phyloP scores from a whole-genome alignment of 805 yeast species.

The Candida succiphila region DNA sequence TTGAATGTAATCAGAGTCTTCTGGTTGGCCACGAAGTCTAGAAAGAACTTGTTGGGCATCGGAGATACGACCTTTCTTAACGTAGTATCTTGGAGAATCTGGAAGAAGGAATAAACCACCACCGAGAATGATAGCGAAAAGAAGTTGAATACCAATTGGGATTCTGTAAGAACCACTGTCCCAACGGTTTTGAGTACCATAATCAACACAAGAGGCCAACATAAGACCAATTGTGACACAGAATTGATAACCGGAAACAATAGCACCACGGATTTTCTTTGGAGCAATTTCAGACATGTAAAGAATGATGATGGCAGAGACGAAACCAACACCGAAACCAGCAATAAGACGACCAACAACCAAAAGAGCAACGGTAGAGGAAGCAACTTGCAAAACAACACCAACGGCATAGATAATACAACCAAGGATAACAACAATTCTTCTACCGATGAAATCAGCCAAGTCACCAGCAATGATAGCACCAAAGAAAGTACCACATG shows the following conservation, averaged over 20 bases:
- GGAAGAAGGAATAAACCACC: constrained; percentile 62
- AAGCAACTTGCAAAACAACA: constrained; percentile 35
- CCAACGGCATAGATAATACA: constrained; percentile 38
- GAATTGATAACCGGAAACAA: constrained; percentile 64
- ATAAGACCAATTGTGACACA: constrained; percentile 60
- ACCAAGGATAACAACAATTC: constrained; percentile 33
- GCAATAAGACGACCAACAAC: constrained; percentile 39
- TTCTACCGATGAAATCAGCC: constrained; percentile 35
- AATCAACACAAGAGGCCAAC: constrained; percentile 61
- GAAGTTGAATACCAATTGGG: constrained; percentile 64
- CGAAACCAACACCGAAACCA: constrained; percentile 64
- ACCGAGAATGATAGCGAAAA: constrained; percentile 56
- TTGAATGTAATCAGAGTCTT: constrained; percentile 32
- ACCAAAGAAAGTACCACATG: constrained; percentile 65
- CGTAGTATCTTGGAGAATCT: constrained; percentile 66
- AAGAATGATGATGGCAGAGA: constrained; percentile 68
- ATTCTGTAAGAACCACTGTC: constrained; percentile 58
- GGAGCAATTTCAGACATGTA: constrained; percentile 78
- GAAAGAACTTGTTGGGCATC: constrained; percentile 48
- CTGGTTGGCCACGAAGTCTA: constrained; percentile 43
- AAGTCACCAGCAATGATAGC: constrained; percentile 53
- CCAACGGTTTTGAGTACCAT: constrained; percentile 47
- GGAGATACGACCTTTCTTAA: constrained; percentile 45
- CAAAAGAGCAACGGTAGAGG: constrained; percentile 32
- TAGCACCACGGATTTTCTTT: constrained; percentile 67